These are phyloP conservation scores for Nothomitra cinnamomea DNA, from an alignment of 2,329 filamentous ascomycete genomes.

Conservation along the genomic window DNA sequence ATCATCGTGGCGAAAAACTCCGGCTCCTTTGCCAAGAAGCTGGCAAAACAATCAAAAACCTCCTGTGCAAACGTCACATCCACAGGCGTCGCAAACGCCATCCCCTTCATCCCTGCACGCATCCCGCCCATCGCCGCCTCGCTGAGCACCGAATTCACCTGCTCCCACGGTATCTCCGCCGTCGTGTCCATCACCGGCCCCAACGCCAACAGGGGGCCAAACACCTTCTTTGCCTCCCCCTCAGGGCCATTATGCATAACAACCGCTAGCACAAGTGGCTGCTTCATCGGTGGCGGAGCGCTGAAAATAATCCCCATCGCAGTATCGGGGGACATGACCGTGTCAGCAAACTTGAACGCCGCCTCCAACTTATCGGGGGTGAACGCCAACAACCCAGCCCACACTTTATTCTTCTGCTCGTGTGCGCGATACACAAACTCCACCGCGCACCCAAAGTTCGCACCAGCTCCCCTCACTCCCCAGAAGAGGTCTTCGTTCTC, in stretches of 20 bases:
- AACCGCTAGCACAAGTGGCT: constrained; percentile 16
- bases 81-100: constrained; percentile 28
- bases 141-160: constrained; percentile 24
- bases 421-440: constrained; percentile 26
- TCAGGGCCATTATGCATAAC: constrained; percentile 23
- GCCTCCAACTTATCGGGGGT: constrained; percentile 14
- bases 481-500: constrained; percentile 34
- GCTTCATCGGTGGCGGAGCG: constrained; percentile 17
- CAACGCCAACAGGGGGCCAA: constrained; percentile 22
- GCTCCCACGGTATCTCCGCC: constrained; percentile 25
- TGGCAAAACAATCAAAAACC: constrained; percentile 17
- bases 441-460: constrained; percentile 28
- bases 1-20: constrained; percentile 19
- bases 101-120: constrained; percentile 25
- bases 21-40: constrained; percentile 12
- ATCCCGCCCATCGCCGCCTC: constrained; percentile 21
- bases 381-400: constrained; percentile 22
- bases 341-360: constrained; percentile 11
- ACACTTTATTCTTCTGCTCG: constrained; percentile 17
- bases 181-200: constrained; percentile 22
- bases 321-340: background rate
- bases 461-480: constrained; percentile 28
- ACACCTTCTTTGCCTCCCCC: constrained; percentile 21
- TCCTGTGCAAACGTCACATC: constrained; percentile 18
- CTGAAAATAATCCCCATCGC: constrained; percentile 5